These are phyloP conservation scores for Chlamydomonas incerta DNA, from an alignment of 139 green algal species.

Conservation along the genomic window DNA sequence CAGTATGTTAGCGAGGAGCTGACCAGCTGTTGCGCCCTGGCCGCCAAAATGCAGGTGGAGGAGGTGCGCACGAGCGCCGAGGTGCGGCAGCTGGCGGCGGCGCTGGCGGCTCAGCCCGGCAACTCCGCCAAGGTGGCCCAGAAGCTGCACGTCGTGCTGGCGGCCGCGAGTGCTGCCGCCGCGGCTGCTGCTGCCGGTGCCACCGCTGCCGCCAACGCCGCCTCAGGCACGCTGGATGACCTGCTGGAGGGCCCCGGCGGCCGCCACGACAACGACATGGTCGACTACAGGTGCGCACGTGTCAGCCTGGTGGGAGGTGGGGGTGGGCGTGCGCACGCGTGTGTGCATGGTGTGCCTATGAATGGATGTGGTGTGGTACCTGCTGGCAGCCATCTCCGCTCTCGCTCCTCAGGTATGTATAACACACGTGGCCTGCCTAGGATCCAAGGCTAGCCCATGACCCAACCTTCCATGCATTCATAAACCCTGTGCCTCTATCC, in stretches of 20 bases:
- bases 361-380: too few species aligned
- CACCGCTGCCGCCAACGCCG: neutral
- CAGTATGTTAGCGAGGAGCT: too few species aligned
- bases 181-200: neutral
- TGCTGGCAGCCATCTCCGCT: too few species aligned
- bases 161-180: neutral
- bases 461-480: too few species aligned
- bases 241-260: conserved; percentile 45
- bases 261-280: conserved; percentile 60
- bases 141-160: conserved; percentile 51
- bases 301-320: too few species aligned
- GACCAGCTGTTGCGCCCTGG: neutral
- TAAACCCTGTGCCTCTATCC: too few species aligned
- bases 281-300: conserved; percentile 54
- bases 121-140: conserved; percentile 16
- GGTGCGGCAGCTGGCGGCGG: conserved; percentile 4
- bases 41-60: conserved; percentile 7
- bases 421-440: too few species aligned
- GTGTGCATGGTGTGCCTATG: too few species aligned
- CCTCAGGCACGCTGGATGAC: conserved; percentile 46
- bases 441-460: too few species aligned
- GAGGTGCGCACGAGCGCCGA: conserved; percentile 30
- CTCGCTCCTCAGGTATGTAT: too few species aligned
- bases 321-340: too few species aligned
- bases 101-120: neutral